phyloP scores from a whole-genome alignment of 164 flowering plant genomes.

The Tetrastigma voinierianum region DNA sequence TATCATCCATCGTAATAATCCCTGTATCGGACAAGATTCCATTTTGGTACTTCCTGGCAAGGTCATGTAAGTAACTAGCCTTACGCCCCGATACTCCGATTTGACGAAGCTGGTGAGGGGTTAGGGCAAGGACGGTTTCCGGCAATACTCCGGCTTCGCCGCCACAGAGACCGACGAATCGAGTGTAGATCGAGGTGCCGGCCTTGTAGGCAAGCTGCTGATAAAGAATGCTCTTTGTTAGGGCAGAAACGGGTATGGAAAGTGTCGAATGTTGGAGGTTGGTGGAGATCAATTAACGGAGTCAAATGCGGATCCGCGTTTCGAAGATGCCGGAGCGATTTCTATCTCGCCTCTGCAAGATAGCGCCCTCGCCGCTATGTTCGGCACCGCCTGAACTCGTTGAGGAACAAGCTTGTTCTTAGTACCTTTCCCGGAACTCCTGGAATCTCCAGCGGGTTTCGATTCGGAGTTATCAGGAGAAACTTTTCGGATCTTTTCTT shows the following conservation, averaged over 20 bases:
- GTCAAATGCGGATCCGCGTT: constrained; percentile 61
- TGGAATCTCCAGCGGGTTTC: constrained; percentile 5
- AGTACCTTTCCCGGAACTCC: too few relatives aligned
- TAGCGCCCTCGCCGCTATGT: constrained; percentile 35
- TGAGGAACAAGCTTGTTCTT: constrained; percentile 19
- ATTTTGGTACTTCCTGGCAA: constrained; percentile 75
- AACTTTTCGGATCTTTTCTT: constrained; percentile 69
- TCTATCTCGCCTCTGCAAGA: constrained; percentile 66
- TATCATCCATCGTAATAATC: constrained; percentile 87
- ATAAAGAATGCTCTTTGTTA: constrained; percentile 76
- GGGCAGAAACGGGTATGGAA: constrained; percentile 80
- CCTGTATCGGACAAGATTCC: constrained; percentile 76
- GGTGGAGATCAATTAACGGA: constrained; percentile 58
- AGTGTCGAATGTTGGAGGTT: constrained; percentile 65
- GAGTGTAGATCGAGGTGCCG: constrained; percentile 79
- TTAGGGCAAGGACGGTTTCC: constrained; percentile 56
- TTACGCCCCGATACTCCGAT: constrained; percentile 91
- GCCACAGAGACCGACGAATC: constrained; percentile 82
- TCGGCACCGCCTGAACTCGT: constrained; percentile 26
- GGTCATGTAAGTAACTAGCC: constrained; percentile 83
- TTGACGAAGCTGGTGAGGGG: constrained; percentile 76
- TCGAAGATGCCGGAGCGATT: constrained; percentile 52
- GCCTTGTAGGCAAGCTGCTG: constrained; percentile 96
- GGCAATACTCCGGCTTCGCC: constrained; percentile 73
- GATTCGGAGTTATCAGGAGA: constrained; percentile 33